Evolutionary conservation across 805 yeast species (phyloP).

Genomic region (Pichia nakasei): DNA sequence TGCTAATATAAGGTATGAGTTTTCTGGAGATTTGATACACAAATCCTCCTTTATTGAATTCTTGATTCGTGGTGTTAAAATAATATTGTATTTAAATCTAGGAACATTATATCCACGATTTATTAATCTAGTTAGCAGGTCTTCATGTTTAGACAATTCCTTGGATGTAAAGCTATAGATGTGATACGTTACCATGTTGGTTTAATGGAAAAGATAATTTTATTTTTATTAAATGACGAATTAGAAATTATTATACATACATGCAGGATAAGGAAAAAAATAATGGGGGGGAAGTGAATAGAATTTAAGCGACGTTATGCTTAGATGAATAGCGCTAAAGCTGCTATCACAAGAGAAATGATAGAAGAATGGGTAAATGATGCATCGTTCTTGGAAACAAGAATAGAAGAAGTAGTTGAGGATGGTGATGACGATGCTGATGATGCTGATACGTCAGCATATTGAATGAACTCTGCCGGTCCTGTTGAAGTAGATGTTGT

Average conservation of each 20-base stretch:
- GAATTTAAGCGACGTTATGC: not conserved
- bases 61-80: conserved; percentile 35
- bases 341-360: not conserved
- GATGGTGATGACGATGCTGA: not conserved
- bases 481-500: conserved; percentile 1
- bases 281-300: not conserved
- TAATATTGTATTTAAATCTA: conserved; percentile 33
- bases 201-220: no score
- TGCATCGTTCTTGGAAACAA: not conserved
- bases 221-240: not conserved
- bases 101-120: conserved; percentile 46
- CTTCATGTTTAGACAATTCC: conserved; percentile 12
- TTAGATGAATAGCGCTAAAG: not conserved
- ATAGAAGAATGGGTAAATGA: not conserved
- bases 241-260: not conserved
- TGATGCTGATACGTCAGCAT: not conserved
- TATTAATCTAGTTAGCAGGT: conserved; percentile 25
- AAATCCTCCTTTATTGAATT: conserved; percentile 21
- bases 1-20: not conserved
- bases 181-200: not conserved
- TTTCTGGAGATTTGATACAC: conserved; percentile 7
- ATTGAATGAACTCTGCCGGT: conserved; percentile 3
- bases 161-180: conserved; percentile 5
- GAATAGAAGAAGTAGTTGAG: no score
- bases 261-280: no score